A percentile compares a stretch with the other conserved stretches of the same genome.
These are phyloP conservation scores for Cephaloascus fragrans DNA, from an alignment of 805 yeast species.

Conservation along the genomic window DNA sequence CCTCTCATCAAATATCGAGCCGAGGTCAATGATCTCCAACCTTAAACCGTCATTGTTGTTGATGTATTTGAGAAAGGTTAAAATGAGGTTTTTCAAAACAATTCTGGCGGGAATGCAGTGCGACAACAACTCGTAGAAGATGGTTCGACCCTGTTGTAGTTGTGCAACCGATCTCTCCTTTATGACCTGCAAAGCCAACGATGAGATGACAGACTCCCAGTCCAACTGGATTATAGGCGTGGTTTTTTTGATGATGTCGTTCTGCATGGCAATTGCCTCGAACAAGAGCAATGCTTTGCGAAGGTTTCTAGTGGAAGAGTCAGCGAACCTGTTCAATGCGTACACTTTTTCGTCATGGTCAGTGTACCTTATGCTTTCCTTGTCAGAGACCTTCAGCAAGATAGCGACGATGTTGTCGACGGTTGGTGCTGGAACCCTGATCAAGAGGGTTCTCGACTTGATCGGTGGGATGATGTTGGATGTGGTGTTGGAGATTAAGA, in stretches of 20 bases:
- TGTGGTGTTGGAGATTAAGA: slow-evolving; percentile 80
- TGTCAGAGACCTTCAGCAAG: slow-evolving; percentile 42
- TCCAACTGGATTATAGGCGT: slow-evolving; percentile 64
- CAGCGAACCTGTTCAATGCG: slow-evolving; percentile 43
- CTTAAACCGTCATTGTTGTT: slow-evolving; percentile 20
- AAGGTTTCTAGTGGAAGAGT: slow-evolving; percentile 56
- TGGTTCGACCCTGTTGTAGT: slow-evolving; percentile 51
- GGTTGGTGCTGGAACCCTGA: slow-evolving; percentile 82
- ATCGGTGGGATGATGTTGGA: slow-evolving; percentile 92
- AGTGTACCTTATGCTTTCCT: slow-evolving; percentile 40
- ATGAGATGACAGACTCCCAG: slow-evolving; percentile 77
- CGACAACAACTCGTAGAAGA: slow-evolving; percentile 73
- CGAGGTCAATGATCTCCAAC: slow-evolving; percentile 42
- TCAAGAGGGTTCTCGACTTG: slow-evolving; percentile 79
- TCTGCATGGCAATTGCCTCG: slow-evolving; percentile 74
- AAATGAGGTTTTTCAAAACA: slow-evolving; percentile 57
- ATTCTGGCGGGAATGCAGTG: slow-evolving; percentile 89
- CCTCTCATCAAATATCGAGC: slow-evolving; percentile 75
- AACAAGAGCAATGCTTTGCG: slow-evolving; percentile 69
- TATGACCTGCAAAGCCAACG: slow-evolving; percentile 50
- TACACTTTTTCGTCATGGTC: slow-evolving; percentile 25
- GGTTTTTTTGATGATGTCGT: slow-evolving; percentile 34
- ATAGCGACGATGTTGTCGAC: slow-evolving; percentile 46
- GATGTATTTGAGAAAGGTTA: slow-evolving; percentile 27
- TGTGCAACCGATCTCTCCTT: slow-evolving; percentile 56